A percentile compares a stretch with the other conserved stretches of the same genome.
These are phyloP conservation scores for Narthecium ossifragum DNA, from an alignment of 106 monocot genomes.

Conservation along the genomic window DNA sequence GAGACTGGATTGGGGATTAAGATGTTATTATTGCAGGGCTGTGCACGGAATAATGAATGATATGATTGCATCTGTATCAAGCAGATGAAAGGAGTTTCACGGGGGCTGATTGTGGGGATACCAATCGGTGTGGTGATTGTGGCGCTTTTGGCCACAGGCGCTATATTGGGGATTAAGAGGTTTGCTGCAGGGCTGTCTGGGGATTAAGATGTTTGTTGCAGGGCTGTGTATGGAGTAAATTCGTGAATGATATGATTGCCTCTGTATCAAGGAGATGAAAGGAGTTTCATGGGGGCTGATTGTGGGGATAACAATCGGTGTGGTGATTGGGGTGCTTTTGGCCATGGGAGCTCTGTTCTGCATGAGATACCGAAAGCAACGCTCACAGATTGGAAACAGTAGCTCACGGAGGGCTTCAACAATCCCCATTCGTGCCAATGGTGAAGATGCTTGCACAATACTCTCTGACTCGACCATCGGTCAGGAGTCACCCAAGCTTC, in stretches of 20 bases:
- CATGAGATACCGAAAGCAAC: conserved; percentile 36
- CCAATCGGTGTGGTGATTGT: conserved; percentile 73
- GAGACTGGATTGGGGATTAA: no score
- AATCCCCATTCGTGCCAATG: conserved; percentile 59
- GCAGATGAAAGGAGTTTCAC: conserved; percentile 13
- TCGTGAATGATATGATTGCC: conserved; percentile 9
- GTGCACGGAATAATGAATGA: conserved; percentile 21
- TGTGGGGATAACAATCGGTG: conserved; percentile 67
- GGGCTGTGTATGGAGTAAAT: conserved; percentile 23
- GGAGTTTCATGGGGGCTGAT: conserved; percentile 59
- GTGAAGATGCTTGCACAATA: conserved; percentile 37
- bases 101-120: conserved; percentile 66
- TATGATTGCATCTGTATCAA: conserved; percentile 5
- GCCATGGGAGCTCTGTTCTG: conserved; percentile 50
- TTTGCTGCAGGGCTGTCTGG: no score
- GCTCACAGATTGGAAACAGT: conserved; percentile 37
- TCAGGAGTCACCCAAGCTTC: conserved; percentile 48
- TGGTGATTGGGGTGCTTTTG: conserved; percentile 63
- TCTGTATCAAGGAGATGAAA: conserved; percentile 34
- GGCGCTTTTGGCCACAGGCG: conserved; percentile 42
- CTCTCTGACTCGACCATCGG: conserved; percentile 61
- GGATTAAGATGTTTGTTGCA: no score
- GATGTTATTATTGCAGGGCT: conserved; percentile 10
- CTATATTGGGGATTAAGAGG: no score
- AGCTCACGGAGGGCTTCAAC: conserved; percentile 60